These are phyloP conservation scores for Zygosaccharomyces sapae DNA, from an alignment of 1,139 yeast genomes.

Conservation along the genomic window DNA sequence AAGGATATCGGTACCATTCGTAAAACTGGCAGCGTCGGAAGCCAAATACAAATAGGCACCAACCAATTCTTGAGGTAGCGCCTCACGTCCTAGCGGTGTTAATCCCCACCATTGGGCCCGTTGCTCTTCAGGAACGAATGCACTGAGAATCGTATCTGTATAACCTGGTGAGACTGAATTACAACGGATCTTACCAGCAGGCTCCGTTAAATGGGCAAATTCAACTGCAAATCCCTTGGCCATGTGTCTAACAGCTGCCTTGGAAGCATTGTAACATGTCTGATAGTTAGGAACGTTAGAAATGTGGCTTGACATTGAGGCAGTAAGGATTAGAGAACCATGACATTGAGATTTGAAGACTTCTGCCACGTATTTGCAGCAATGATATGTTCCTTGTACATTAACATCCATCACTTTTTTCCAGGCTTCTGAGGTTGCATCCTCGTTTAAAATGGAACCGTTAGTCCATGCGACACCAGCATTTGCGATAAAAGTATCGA, in stretches of 20 bases:
- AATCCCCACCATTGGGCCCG: conserved; percentile 63
- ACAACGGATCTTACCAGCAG: conserved; percentile 38
- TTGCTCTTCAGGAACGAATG: conserved; percentile 51
- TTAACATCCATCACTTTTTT: conserved; percentile 64
- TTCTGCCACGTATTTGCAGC: conserved; percentile 51
- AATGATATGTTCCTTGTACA: conserved; percentile 61
- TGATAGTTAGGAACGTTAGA: conserved; percentile 85
- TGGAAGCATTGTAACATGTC: conserved; percentile 86
- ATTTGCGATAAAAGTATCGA: conserved; percentile 83
- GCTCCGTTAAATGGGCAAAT: conserved; percentile 81
- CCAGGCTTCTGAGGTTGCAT: conserved; percentile 54
- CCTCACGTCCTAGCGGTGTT: conserved; percentile 82
- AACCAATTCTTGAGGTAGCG: conserved; percentile 68
- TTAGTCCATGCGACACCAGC: conserved; percentile 87
- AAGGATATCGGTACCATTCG: conserved; percentile 74
- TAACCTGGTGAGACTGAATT: conserved; percentile 86
- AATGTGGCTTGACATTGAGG: conserved; percentile 88
- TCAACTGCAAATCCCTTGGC: conserved; percentile 81
- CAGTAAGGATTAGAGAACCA: conserved; percentile 78
- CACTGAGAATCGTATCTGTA: conserved; percentile 68
- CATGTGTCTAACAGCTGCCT: conserved; percentile 79
- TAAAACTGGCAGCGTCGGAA: conserved; percentile 73
- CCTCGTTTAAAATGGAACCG: conserved; percentile 52
- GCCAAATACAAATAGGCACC: conserved; percentile 87
- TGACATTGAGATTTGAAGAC: conserved; percentile 63